phyloP scores from a whole-genome alignment of 345 rosid genomes.

The Eucalyptus cloeziana region DNA sequence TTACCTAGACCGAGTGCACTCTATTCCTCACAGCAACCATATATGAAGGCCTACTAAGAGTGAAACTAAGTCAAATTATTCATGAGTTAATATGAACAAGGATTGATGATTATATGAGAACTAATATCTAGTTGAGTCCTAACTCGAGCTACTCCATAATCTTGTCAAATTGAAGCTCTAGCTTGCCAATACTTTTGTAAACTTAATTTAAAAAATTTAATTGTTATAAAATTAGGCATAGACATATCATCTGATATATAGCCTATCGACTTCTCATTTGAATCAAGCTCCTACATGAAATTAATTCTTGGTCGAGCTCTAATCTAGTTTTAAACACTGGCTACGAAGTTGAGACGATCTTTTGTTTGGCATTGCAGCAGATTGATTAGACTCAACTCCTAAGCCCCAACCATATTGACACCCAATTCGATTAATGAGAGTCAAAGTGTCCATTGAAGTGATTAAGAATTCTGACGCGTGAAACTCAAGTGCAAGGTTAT shows the following conservation, averaged over 20 bases:
- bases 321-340: neutral
- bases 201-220: too few relatives aligned
- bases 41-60: too few relatives aligned
- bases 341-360: neutral
- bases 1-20: too few relatives aligned
- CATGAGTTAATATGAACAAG: too few relatives aligned
- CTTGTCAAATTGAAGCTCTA: too few relatives aligned
- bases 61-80: too few relatives aligned
- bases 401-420: neutral
- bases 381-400: neutral
- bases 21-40: too few relatives aligned
- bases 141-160: too few relatives aligned
- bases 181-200: too few relatives aligned
- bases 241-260: neutral
- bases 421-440: neutral
- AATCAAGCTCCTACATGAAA: neutral
- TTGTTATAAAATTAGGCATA: too few relatives aligned
- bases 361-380: accelerated
- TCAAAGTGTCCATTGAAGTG: neutral
- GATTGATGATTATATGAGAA: too few relatives aligned
- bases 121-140: too few relatives aligned
- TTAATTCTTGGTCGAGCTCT: neutral
- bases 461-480: neutral
- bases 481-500: neutral
- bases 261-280: neutral